Evolutionary conservation across 139 green algal genomes (phyloP), one percentile per base, ranked within the genome.

Genomic region (Picochlorum sp.): DNA sequence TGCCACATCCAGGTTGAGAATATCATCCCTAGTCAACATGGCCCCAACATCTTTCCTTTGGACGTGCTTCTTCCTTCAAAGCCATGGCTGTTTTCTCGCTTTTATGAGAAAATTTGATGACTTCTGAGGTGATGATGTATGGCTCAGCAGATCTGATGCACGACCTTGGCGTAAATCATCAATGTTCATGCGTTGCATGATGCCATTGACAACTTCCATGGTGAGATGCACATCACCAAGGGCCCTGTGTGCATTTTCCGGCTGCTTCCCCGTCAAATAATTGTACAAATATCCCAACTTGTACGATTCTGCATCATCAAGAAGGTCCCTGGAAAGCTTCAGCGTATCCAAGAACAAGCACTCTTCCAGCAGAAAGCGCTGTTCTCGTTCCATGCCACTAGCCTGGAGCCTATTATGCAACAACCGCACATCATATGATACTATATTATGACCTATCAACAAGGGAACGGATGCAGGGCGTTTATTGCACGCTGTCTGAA

Each of bases 261-360:
- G 15, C 14, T 56, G 26, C 9, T 38, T 20, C 23, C 64, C 67
- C 32, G 49, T 45, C 10, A 66, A 78, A 30, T 24, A 34, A 5
- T 28, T 2, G 14, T 56, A 64, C 20, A 78, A 34, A 9, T 9
- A n/a, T 2, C 4, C 15, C 44, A 78, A 45, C 11, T 30, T 63
- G 14, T 20, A 41, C 26, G 55, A 41, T 8, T 28, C 4, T 4
- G 23, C 14, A 23, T 16, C 18, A 49, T 38, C 38, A 2, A 37
- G 44, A 65, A 66, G 11, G n/a, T 45, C 15, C 41, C 24, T 66
- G 7, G 61, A 18, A 7, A 86, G 59, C 15, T 37, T 9, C 21
- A 77, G 16, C 3, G 79, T 82, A 65, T 88, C 82, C 26, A 85
- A 28, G 20, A 81, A 75, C 32, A 41, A 41, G 8, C 41, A 49